phyloP scores from a whole-genome alignment of 2,329 filamentous ascomycete genomes.

The Fusarium metavorans region DNA sequence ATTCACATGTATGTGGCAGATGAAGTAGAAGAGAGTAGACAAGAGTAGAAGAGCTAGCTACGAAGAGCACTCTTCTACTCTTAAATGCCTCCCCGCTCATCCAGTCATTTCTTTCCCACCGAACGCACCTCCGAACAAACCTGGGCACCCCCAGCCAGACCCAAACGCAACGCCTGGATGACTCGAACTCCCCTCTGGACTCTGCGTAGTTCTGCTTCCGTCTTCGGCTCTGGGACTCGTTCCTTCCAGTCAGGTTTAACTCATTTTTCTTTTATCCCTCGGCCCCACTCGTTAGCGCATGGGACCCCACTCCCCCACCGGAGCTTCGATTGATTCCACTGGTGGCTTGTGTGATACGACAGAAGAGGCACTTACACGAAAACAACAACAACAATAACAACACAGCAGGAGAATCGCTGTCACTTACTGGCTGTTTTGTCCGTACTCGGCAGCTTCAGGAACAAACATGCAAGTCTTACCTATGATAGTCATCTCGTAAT shows the following conservation, averaged over 20 bases:
- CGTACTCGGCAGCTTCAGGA: neutral
- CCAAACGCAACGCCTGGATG: constrained; percentile 23
- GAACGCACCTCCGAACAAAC: constrained; percentile 23
- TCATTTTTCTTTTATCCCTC: neutral
- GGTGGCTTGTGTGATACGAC: neutral
- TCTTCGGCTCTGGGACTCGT: constrained; percentile 36
- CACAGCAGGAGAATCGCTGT: neutral
- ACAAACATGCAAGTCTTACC: neutral
- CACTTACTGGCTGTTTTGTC: neutral
- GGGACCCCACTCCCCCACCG: constrained; percentile 16
- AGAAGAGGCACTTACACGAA: constrained; percentile 18
- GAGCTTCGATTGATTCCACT: neutral
- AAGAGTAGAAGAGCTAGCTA: neutral
- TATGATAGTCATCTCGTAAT: neutral
- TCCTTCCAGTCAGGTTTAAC: neutral
- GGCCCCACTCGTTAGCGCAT: constrained; percentile 16
- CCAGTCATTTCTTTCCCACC: constrained; percentile 21
- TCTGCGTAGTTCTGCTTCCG: constrained; percentile 27
- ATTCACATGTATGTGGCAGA: neutral
- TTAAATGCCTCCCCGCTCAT: neutral
- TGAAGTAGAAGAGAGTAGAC: neutral
- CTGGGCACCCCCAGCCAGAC: constrained; percentile 9
- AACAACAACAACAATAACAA: constrained; percentile 7
- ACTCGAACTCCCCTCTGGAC: constrained; percentile 29
- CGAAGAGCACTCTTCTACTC: neutral